Percentiles rank a stretch among this genome's conserved stretches.
These are phyloP conservation scores for Vinca minor DNA, from an alignment of 257 asterid species.

Conservation along the genomic window DNA sequence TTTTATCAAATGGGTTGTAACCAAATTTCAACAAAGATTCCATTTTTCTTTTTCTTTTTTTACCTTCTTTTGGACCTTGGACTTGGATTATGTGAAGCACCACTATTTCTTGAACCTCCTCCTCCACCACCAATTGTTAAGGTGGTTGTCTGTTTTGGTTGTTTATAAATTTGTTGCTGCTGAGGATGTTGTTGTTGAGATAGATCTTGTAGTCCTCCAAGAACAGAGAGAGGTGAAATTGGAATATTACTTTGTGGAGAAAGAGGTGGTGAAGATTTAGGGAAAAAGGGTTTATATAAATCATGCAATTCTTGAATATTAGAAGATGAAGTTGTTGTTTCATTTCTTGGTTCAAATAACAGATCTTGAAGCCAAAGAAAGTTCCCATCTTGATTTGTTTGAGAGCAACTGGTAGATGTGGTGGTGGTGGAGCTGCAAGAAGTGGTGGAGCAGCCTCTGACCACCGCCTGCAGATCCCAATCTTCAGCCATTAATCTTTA, in stretches of 20 bases:
- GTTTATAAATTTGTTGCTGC: too few species aligned
- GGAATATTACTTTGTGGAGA: conserved; percentile 34
- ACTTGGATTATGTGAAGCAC: conserved; percentile 26
- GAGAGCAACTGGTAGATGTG: conserved; percentile 6
- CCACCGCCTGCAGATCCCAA: conserved; percentile 96
- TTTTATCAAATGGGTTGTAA: not conserved
- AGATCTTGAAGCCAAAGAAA: conserved; percentile 38
- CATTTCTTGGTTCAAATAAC: conserved; percentile 27
- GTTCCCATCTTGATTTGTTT: conserved; percentile 32
- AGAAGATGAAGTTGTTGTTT: too few species aligned
- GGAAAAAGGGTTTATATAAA: conserved; percentile 54
- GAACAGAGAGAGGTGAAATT: conserved; percentile 57
- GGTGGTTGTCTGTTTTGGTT: conserved; percentile 29
- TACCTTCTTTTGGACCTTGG: conserved; percentile 82
- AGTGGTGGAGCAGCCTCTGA: conserved; percentile 68
- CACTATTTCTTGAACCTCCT: conserved; percentile 23
- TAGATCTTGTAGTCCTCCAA: conserved; percentile 51
- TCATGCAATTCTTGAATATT: conserved; percentile 50
- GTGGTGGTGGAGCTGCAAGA: conserved; percentile 22
- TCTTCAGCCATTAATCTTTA: conserved; percentile 64
- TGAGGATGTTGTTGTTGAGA: conserved; percentile 27
- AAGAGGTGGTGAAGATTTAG: conserved; percentile 23
- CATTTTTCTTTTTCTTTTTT: not conserved
- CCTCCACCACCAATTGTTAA: too few species aligned
- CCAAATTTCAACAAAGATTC: not conserved